phyloP scores from a whole-genome alignment of 1,139 yeast genomes.

The Yamadazyma songkhlaensis region DNA sequence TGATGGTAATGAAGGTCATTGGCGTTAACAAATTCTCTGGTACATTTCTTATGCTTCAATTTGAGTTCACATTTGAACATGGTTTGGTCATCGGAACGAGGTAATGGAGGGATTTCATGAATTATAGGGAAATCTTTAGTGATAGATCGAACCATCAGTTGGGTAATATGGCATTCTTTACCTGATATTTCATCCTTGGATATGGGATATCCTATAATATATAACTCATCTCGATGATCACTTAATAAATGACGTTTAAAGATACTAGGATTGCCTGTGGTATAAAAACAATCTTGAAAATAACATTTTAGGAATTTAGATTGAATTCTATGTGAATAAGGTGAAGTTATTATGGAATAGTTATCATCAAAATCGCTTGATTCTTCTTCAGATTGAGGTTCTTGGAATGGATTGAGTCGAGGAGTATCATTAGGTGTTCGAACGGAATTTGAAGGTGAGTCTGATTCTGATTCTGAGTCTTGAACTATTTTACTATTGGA shows the following conservation, averaged over 20 bases:
- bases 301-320: conserved; percentile 25
- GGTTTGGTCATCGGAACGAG: conserved; percentile 19
- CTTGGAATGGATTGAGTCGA: conserved; percentile 1
- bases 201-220: conserved; percentile 34
- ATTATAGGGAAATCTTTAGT: conserved; percentile 27
- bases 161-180: conserved; percentile 5
- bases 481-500: too few species aligned
- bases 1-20: conserved; percentile 22
- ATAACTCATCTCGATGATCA: conserved; percentile 23
- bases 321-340: conserved; percentile 9
- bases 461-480: too few species aligned
- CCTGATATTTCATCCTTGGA: conserved; percentile 9
- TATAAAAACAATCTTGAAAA: conserved; percentile 26
- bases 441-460: too few species aligned
- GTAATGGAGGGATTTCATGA: conserved; percentile 23
- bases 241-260: conserved; percentile 32
- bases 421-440: neutral
- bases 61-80: conserved; percentile 17
- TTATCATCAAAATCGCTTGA: conserved; percentile 22
- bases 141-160: conserved; percentile 13
- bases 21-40: conserved; percentile 13
- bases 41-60: conserved; percentile 11
- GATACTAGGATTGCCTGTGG: conserved; percentile 29
- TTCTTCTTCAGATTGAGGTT: conserved; percentile 1
- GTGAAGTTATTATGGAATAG: conserved; percentile 22